Evolutionary conservation across 345 rosid species (phyloP).

Genomic region (Acer campestre): DNA sequence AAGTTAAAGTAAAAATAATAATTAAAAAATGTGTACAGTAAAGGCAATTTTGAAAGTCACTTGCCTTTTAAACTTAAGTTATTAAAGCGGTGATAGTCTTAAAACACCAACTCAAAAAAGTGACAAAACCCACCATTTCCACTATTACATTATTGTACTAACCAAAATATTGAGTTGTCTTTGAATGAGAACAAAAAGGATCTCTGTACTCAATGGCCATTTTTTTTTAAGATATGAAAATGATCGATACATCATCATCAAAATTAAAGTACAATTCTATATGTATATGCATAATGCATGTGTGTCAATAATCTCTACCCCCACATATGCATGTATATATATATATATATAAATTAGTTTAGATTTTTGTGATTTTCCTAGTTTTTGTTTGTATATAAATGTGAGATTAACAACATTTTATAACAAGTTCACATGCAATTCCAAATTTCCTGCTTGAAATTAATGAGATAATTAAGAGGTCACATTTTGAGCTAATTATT

Average conservation of each 20-base stretch:
- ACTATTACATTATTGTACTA: slow-evolving; percentile 1
- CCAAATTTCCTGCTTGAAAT: no score
- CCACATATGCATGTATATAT: not conserved
- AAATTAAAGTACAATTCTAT: not conserved
- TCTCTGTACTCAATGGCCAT: not conserved
- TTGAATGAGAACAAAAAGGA: slow-evolving; percentile 11
- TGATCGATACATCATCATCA: not conserved
- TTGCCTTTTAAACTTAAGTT: no score
- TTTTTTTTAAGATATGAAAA: not conserved
- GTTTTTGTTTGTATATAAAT: not conserved
- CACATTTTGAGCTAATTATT: not conserved
- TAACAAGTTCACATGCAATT: no score
- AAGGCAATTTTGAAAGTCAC: no score
- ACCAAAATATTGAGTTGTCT: not conserved
- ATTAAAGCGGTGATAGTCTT: no score
- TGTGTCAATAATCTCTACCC: not conserved
- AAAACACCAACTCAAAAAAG: no score
- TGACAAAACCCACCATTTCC: no score
- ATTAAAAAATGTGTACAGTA: no score
- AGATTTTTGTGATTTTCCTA: not conserved
- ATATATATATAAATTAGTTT: not conserved
- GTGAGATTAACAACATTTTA: no score
- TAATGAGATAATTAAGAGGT: no score
- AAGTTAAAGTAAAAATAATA: no score
- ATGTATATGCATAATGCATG: not conserved